Evolutionary conservation across 108 stramenopile species (phyloP).

Genomic region (Schizochytrium sp.): DNA sequence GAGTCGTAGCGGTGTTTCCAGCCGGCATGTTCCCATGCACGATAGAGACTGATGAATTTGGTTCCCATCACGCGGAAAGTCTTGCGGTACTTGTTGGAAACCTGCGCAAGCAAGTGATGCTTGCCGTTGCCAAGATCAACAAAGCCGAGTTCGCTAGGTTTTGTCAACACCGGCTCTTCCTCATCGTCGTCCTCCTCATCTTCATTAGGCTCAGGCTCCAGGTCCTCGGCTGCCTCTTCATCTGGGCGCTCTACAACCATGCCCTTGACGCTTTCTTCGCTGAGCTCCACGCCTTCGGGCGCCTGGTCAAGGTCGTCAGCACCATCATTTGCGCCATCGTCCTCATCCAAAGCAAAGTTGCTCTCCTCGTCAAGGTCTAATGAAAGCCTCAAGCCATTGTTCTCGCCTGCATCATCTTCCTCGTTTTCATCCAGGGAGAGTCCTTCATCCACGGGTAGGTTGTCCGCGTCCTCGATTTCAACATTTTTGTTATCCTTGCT

Average conservation of each 20-base stretch:
- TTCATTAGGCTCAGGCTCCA: neutral
- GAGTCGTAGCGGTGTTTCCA: constrained; percentile 54
- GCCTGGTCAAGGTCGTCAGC: constrained; percentile 9
- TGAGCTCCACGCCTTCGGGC: neutral
- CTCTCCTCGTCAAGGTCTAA: neutral
- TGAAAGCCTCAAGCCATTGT: neutral
- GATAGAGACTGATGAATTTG: constrained; percentile 47
- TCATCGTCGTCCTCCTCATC: constrained; percentile 35
- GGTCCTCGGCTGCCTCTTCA: neutral
- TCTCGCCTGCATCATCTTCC: neutral
- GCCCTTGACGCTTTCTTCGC: neutral
- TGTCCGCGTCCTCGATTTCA: too few relatives aligned
- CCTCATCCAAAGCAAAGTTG: neutral
- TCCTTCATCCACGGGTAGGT: too few relatives aligned
- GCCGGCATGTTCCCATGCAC: constrained; percentile 50
- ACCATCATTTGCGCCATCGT: neutral
- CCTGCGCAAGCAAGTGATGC: constrained; percentile 7
- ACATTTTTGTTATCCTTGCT: too few relatives aligned
- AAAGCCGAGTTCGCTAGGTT: constrained; percentile 4
- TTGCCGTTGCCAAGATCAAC: neutral
- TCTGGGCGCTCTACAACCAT: neutral
- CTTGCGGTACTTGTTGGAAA: constrained; percentile 1
- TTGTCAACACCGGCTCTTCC: constrained; percentile 3
- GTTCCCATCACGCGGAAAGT: neutral
- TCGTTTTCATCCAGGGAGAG: neutral